Evolutionary conservation across 1,284 basidiomycete genomes (phyloP), one percentile per base, ranked within the genome.

Genomic region (Ceratobasidium sp.): DNA sequence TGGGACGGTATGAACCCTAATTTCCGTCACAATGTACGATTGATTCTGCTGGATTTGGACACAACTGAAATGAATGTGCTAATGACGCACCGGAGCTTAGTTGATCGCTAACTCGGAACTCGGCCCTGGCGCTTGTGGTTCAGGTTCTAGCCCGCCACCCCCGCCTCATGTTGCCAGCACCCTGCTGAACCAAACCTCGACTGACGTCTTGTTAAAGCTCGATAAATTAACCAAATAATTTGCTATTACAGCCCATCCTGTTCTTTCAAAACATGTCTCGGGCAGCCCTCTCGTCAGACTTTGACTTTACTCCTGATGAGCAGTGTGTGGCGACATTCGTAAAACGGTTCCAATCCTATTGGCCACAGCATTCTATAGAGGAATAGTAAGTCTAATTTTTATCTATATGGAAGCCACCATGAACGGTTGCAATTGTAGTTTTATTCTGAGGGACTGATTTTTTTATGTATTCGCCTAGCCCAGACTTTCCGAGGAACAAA

Each of bases 401-500:
- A 30, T 1, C 28, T 3, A 12, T 9, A 21, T 26, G 1, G 16
- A 18, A 18, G 9, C 16, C 9, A 8, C 21, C 16, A 18, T 39
- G 18, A 14, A 21, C 21, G n/a, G 45, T 32, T 18, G 52, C 28
- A 32, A 55, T 10, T 21, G 6, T 43, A 36, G 9, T 39, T 41
- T n/a, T n/a, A n/a, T n/a, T n/a, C n/a, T 39, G 30, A 48, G 50
- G 28, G 21, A 67, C 64, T 67, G 28, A 67, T 28, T 10, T 26
- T 21, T 5, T 39, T 16, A 21, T 36, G 30, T 46, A 16, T 30
- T 4, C 26, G 16, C 12, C 18, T 21, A 67, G 64, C 45, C 64
- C 64, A n/a, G 50, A 67, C 1, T 67, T 55, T 21, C 64, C 64
- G 3, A 53, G 64, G n/a, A 36, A 67, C 14, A 67, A 67, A 55